A percentile compares a stretch with the other conserved stretches of the same genome.
Evolutionary conservation across 2,329 filamentous ascomycete genomes (phyloP).

Genomic region (Penicillium sp.): DNA sequence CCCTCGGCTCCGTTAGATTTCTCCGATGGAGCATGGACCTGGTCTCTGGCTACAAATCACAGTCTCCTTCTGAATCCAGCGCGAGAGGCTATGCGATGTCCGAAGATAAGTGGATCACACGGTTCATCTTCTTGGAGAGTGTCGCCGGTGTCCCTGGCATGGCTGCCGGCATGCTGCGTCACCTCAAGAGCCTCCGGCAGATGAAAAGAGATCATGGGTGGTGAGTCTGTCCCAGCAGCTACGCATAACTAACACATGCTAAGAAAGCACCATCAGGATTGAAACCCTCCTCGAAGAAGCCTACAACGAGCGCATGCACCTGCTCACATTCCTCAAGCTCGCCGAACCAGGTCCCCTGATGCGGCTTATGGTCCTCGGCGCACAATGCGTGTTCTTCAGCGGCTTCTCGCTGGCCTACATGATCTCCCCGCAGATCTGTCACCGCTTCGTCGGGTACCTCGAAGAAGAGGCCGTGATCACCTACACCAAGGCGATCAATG

Average conservation of each 20-base stretch:
- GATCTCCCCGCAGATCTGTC: constrained; percentile 80
- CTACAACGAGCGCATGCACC: constrained; percentile 92
- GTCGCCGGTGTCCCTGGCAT: constrained; percentile 95
- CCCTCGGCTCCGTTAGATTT: constrained; percentile 73
- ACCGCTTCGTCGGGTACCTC: constrained; percentile 94
- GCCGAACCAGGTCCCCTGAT: constrained; percentile 84
- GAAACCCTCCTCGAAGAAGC: constrained; percentile 87
- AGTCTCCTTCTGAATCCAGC: constrained; percentile 40
- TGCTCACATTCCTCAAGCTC: constrained; percentile 91
- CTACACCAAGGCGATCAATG: constrained; percentile 84
- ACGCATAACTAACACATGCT: too few species aligned
- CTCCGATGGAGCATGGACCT: constrained; percentile 80
- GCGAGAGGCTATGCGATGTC: constrained; percentile 67
- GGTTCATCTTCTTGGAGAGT: constrained; percentile 91
- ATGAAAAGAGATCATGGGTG: constrained; percentile 94
- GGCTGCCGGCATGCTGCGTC: constrained; percentile 92
- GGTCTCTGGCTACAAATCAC: constrained; percentile 76
- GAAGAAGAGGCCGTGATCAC: constrained; percentile 97
- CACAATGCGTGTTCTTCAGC: constrained; percentile 97
- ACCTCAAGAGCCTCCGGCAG: constrained; percentile 78
- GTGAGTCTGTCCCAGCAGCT: constrained; percentile 33
- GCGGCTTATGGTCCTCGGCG: constrained; percentile 85
- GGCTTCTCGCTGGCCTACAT: constrained; percentile 87
- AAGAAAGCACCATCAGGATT: constrained; percentile 60
- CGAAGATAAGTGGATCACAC: constrained; percentile 84